These are phyloP conservation scores for Scedosporium aurantiacum DNA, from an alignment of 2,329 filamentous ascomycete species.

Conservation along the genomic window DNA sequence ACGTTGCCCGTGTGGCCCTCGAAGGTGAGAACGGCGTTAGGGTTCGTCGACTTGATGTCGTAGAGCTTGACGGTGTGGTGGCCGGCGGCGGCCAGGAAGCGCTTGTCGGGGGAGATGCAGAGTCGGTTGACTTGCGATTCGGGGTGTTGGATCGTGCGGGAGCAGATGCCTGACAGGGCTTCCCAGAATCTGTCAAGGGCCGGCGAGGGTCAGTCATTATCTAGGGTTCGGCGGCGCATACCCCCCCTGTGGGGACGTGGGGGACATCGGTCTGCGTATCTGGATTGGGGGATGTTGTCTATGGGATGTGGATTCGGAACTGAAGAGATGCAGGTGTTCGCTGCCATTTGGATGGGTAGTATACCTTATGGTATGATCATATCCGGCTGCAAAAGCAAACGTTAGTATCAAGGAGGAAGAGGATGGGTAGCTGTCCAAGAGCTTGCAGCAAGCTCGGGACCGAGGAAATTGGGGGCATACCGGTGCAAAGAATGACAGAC, in stretches of 20 bases:
- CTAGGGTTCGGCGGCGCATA: constrained; percentile 6
- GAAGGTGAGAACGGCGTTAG: constrained; percentile 83
- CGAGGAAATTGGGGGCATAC: constrained; percentile 24
- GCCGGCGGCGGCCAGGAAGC: constrained; percentile 74
- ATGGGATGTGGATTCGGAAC: neutral
- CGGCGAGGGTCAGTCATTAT: constrained; percentile 4
- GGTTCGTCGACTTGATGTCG: constrained; percentile 97
- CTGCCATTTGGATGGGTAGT: constrained; percentile 2
- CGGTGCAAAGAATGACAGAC: constrained; percentile 54
- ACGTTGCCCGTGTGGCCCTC: constrained; percentile 94
- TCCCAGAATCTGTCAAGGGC: constrained; percentile 73
- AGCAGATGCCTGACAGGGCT: constrained; percentile 93
- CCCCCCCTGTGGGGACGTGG: constrained; percentile 3
- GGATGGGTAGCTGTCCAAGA: constrained; percentile 13
- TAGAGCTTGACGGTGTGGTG: constrained; percentile 89
- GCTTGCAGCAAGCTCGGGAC: neutral
- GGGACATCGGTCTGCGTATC: constrained; percentile 9
- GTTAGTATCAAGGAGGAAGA: constrained; percentile 3
- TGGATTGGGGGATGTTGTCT: neutral
- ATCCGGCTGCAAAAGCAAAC: constrained; percentile 35
- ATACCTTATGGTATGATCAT: constrained; percentile 53
- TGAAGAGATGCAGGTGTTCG: too few relatives aligned
- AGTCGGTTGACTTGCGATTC: constrained; percentile 98
- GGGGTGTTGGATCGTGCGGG: constrained; percentile 92
- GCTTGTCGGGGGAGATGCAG: constrained; percentile 96